phyloP scores from a whole-genome alignment of 1,139 yeast species.

The Hanseniaspora gamundiae region DNA sequence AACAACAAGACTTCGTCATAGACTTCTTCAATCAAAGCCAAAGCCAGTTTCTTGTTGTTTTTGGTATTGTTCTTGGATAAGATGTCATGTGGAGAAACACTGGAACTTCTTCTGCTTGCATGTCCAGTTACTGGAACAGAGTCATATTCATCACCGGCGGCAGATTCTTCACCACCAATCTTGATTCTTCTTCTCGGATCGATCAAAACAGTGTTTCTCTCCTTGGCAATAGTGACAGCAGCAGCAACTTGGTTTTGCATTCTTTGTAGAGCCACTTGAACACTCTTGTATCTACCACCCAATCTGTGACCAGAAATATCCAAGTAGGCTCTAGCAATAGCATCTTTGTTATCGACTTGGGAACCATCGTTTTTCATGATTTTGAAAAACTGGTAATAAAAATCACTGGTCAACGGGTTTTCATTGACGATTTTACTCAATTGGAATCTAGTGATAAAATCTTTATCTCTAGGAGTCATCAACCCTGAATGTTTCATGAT shows the following conservation, averaged over 20 bases:
- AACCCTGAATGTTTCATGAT: slow-evolving; percentile 80
- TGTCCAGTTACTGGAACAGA: slow-evolving; percentile 2
- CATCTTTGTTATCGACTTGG: slow-evolving; percentile 21
- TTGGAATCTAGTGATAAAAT: slow-evolving; percentile 87
- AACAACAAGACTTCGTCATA: slow-evolving; percentile 67
- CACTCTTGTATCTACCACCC: slow-evolving; percentile 78
- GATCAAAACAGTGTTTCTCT: slow-evolving; percentile 70
- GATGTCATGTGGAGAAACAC: slow-evolving; percentile 77
- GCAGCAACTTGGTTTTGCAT: slow-evolving; percentile 98
- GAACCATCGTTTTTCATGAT: slow-evolving; percentile 46
- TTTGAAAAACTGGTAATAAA: slow-evolving; percentile 87
- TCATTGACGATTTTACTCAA: slow-evolving; percentile 92
- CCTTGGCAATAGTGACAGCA: slow-evolving; percentile 91
- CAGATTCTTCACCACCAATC: slow-evolving; percentile 36
- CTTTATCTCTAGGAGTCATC: slow-evolving; percentile 95
- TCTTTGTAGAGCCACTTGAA: slow-evolving; percentile 91
- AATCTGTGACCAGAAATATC: slow-evolving; percentile 87
- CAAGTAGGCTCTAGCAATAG: slow-evolving; percentile 89
- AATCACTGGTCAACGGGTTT: slow-evolving; percentile 95
- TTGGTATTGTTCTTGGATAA: slow-evolving; percentile 21
- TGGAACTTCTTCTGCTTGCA: slow-evolving; percentile 30
- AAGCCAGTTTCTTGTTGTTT: slow-evolving; percentile 26
- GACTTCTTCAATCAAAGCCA: slow-evolving; percentile 53
- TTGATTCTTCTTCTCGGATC: slow-evolving; percentile 84
- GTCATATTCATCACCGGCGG: slow-evolving; percentile 16